phyloP scores from a whole-genome alignment of 1,139 yeast species.

The Candida buenavistaensis region DNA sequence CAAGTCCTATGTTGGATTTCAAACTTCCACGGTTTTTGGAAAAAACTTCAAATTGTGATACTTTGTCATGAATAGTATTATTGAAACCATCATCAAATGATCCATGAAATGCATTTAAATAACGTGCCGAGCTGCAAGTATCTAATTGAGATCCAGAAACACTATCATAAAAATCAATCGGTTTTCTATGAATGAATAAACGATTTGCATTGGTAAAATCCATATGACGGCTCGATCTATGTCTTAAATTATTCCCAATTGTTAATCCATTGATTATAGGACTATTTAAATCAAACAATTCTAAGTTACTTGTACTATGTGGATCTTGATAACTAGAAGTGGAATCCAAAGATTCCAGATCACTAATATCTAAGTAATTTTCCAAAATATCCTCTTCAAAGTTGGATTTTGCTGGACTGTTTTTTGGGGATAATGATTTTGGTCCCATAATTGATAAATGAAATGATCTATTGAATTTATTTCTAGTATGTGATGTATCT shows the following conservation, averaged over 20 bases:
- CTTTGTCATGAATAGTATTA: conserved; percentile 17
- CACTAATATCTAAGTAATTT: conserved; percentile 28
- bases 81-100: conserved; percentile 33
- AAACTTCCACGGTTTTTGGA: background rate
- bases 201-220: conserved; percentile 14
- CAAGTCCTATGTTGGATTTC: conserved; percentile 11
- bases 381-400: conserved; percentile 32
- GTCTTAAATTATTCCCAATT: conserved; percentile 30
- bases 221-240: conserved; percentile 15
- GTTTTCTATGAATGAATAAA: conserved; percentile 21
- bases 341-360: conserved; percentile 10
- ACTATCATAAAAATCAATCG: conserved; percentile 6
- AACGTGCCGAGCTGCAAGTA: conserved; percentile 10
- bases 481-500: conserved; percentile 5
- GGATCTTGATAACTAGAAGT: background rate
- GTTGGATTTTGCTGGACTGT: conserved; percentile 11
- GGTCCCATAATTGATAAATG: conserved; percentile 36
- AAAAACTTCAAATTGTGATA: conserved; percentile 19
- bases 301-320: conserved; percentile 15
- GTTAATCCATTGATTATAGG: conserved; percentile 42
- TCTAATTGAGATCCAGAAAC: conserved; percentile 1
- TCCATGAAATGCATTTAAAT: conserved; percentile 27
- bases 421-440: conserved; percentile 11
- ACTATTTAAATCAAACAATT: conserved; percentile 31
- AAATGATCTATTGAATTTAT: conserved; percentile 26